A percentile compares a stretch with the other conserved stretches of the same genome.
Evolutionary conservation across 768 basidiomycete genomes (phyloP).

Genomic region (Omphalotus guepiniiformis): DNA sequence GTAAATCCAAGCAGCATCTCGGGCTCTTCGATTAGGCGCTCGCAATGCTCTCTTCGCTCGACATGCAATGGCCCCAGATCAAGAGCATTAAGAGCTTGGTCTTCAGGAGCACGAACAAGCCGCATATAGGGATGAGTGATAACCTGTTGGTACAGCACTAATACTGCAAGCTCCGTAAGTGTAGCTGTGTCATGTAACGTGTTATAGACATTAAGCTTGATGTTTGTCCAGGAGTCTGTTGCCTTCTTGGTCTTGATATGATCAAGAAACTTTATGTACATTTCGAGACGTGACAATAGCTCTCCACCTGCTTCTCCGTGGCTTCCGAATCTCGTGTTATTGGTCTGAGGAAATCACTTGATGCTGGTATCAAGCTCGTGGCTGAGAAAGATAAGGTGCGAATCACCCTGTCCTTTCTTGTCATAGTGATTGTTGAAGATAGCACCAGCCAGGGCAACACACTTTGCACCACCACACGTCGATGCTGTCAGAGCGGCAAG

Average conservation of each 20-base stretch:
- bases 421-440: constrained; percentile 8
- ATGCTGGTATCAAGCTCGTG: constrained; percentile 23
- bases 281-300: not conserved
- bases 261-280: not conserved
- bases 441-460: constrained; percentile 1
- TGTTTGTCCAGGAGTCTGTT: constrained; percentile 2
- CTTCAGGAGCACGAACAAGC: not conserved
- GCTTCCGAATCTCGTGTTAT: constrained; percentile 1
- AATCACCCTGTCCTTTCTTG: constrained; percentile 11
- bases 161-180: constrained; percentile 1
- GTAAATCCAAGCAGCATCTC: constrained; percentile 6
- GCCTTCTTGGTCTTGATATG: constrained; percentile 1
- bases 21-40: too few species aligned
- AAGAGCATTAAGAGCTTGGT: constrained; percentile 8
- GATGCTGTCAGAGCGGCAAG: not conserved
- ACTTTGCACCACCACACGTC: constrained; percentile 10
- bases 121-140: constrained; percentile 11
- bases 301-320: constrained; percentile 4
- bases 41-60: not conserved
- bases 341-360: constrained; percentile 12
- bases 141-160: constrained; percentile 7
- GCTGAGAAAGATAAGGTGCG: constrained; percentile 12
- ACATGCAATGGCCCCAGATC: constrained; percentile 10
- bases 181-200: constrained; percentile 7
- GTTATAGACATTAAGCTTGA: constrained; percentile 7